phyloP scores from a whole-genome alignment of 768 basidiomycete species.

The Melanogaster broomeanus region DNA sequence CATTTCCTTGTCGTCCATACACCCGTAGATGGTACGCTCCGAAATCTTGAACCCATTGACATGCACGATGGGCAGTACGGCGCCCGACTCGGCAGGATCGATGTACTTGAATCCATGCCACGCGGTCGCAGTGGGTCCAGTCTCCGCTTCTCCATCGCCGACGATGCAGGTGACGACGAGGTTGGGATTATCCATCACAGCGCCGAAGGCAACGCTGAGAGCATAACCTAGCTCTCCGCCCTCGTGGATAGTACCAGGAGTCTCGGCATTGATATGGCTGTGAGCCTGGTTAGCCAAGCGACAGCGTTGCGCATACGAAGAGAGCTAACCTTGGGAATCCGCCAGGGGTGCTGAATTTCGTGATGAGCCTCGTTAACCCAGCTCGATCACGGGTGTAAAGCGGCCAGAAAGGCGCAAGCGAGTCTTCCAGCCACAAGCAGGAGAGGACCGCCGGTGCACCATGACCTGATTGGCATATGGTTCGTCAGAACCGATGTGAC shows the following conservation, averaged over 20 bases:
- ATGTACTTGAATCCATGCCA: conserved; percentile 92
- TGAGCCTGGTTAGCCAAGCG: neutral
- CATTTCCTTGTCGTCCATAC: conserved; percentile 89
- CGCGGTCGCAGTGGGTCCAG: conserved; percentile 74
- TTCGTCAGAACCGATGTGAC: neutral
- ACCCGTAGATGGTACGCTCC: conserved; percentile 85
- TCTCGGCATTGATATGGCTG: conserved; percentile 79
- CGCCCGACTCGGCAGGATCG: conserved; percentile 87
- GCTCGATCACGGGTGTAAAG: conserved; percentile 53
- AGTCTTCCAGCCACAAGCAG: conserved; percentile 83
- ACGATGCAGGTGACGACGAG: conserved; percentile 79
- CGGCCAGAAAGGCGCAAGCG: conserved; percentile 59
- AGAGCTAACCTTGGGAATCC: conserved; percentile 72
- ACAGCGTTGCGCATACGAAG: neutral
- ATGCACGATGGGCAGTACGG: conserved; percentile 89
- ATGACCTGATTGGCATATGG: conserved; percentile 48
- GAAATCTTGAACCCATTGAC: conserved; percentile 91
- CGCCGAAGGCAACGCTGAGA: conserved; percentile 81
- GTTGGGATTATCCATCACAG: conserved; percentile 90
- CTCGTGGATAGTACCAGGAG: conserved; percentile 90
- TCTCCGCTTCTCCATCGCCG: conserved; percentile 89
- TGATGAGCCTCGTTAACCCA: conserved; percentile 70
- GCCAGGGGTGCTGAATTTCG: conserved; percentile 77
- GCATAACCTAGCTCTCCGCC: conserved; percentile 92
- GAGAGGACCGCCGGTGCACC: conserved; percentile 89